Percentiles rank a stretch among this genome's conserved stretches.
phyloP scores from a whole-genome alignment of 2,329 filamentous ascomycete species.

The Macroventuria anomochaeta region DNA sequence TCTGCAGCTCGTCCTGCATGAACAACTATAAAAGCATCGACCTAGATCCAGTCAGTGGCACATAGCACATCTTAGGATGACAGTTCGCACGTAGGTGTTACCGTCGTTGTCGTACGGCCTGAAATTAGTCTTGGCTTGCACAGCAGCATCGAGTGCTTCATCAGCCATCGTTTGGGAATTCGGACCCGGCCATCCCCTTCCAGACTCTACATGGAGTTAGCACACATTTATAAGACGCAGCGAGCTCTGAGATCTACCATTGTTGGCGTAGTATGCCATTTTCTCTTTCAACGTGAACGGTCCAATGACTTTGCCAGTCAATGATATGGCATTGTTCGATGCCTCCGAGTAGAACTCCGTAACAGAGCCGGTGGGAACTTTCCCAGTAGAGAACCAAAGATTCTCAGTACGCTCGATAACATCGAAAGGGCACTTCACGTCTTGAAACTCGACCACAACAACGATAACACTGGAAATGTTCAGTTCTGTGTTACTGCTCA shows the following conservation, averaged over 20 bases:
- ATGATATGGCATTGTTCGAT: constrained; percentile 24
- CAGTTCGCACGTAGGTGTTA: constrained; percentile 24
- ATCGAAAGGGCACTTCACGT: constrained; percentile 24
- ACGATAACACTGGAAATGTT: constrained; percentile 20
- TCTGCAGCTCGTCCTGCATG: constrained; percentile 33
- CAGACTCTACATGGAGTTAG: constrained; percentile 8
- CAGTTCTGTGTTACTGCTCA: neutral
- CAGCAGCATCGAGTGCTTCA: constrained; percentile 25
- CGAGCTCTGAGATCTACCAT: constrained; percentile 3
- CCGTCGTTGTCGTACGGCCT: constrained; percentile 32
- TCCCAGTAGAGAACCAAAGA: constrained; percentile 32
- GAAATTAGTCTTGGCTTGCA: constrained; percentile 18
- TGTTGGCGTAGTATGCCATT: constrained; percentile 31
- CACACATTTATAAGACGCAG: neutral
- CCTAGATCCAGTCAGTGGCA: constrained; percentile 8
- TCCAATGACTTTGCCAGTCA: constrained; percentile 32
- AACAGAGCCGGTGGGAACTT: constrained; percentile 31
- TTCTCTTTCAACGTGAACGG: constrained; percentile 27
- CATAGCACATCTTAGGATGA: constrained; percentile 5
- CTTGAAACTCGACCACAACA: constrained; percentile 33
- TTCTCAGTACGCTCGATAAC: constrained; percentile 27
- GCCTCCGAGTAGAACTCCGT: constrained; percentile 34
- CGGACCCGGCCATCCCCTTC: constrained; percentile 19
- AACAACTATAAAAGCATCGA: constrained; percentile 36
- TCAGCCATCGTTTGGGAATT: constrained; percentile 30